Evolutionary conservation across 371 early-diverging fungal species (phyloP).

Genomic region (Lichtheimia ornata): DNA sequence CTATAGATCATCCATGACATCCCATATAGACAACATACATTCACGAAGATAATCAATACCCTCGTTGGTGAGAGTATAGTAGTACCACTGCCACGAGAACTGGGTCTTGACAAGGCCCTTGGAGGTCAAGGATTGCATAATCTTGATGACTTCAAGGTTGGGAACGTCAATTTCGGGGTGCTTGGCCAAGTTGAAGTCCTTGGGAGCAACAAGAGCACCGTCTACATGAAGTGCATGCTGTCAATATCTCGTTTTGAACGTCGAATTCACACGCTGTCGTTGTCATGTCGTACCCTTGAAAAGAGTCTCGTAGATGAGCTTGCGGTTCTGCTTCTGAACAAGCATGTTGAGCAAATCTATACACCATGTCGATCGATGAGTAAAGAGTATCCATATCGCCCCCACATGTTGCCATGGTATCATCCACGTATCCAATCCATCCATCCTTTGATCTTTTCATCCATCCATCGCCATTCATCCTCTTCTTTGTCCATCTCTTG

Average conservation of each 20-base stretch:
- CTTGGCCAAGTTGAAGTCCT: slow-evolving; percentile 96
- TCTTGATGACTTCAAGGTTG: slow-evolving; percentile 99
- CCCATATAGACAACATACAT: slow-evolving; percentile 39
- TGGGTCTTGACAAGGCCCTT: slow-evolving; percentile 94
- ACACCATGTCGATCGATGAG: neutral
- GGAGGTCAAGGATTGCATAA: slow-evolving; percentile 95
- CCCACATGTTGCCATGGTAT: neutral
- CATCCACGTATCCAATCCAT: neutral
- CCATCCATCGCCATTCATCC: slow-evolving; percentile 11
- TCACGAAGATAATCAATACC: slow-evolving; percentile 98
- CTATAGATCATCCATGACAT: too few species aligned
- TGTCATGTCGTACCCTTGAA: slow-evolving; percentile 68
- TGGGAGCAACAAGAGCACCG: slow-evolving; percentile 98
- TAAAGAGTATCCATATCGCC: neutral
- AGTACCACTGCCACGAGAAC: slow-evolving; percentile 99
- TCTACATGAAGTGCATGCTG: slow-evolving; percentile 50
- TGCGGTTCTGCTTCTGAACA: slow-evolving; percentile 95
- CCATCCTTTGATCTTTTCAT: slow-evolving; percentile 2
- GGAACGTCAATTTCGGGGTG: slow-evolving; percentile 95
- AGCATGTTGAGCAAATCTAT: slow-evolving; percentile 66
- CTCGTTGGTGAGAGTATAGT: slow-evolving; percentile 97
- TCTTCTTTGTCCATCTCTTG: neutral
- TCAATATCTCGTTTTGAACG: too few species aligned
- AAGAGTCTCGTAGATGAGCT: slow-evolving; percentile 91
- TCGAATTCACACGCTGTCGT: too few species aligned